Evolutionary conservation across 2,329 filamentous ascomycete species (phyloP).

Genomic region (Tolypocladium sp.): DNA sequence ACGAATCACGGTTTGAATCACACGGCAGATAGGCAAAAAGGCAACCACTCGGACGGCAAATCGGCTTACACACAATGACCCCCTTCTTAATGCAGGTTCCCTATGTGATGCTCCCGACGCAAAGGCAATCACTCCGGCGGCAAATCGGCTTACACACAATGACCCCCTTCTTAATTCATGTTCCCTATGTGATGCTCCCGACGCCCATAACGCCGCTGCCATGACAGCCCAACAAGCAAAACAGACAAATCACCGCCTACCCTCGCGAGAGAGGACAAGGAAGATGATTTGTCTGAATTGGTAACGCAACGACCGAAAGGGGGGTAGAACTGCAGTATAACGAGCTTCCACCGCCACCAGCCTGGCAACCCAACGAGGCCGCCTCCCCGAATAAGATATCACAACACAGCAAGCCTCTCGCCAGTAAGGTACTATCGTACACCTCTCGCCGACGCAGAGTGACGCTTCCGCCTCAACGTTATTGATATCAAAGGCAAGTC

Average conservation of each 20-base stretch:
- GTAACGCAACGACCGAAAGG: conserved; percentile 7
- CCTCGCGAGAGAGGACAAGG: conserved; percentile 1
- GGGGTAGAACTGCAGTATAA: background rate
- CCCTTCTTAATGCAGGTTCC: conserved; percentile 15
- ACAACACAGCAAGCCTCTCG: background rate
- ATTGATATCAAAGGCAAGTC: background rate
- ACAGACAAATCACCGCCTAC: conserved; percentile 4
- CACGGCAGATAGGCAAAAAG: background rate
- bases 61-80: background rate
- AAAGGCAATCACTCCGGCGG: too few species aligned
- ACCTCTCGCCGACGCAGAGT: background rate
- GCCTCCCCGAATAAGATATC: background rate
- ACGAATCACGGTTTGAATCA: background rate
- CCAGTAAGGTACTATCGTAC: conserved; percentile 1
- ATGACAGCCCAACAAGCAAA: conserved; percentile 11
- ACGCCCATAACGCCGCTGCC: conserved; percentile 23
- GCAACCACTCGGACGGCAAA: too few species aligned
- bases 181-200: conserved; percentile 19
- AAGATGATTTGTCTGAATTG: conserved; percentile 10
- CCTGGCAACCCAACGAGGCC: background rate
- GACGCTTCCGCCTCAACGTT: background rate
- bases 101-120: conserved; percentile 20
- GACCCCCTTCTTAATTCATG: conserved; percentile 14
- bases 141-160: background rate
- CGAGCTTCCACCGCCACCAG: background rate